Percentiles rank a stretch among this genome's conserved stretches.
These are phyloP conservation scores for Craspedostauros australis DNA, from an alignment of 108 stramenopile species.

Conservation along the genomic window DNA sequence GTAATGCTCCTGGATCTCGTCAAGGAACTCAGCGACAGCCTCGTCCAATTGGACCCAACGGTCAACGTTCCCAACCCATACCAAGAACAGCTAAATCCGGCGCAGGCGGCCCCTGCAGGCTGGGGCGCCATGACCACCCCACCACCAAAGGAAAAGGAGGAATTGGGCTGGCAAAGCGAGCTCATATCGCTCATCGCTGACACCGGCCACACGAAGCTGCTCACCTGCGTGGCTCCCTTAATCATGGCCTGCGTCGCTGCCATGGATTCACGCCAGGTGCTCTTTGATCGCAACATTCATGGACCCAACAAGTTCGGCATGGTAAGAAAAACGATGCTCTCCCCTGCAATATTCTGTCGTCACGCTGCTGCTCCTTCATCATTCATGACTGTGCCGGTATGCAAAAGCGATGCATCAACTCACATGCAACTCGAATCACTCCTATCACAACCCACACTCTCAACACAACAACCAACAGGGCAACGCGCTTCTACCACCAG, in stretches of 20 bases:
- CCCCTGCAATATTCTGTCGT: not conserved
- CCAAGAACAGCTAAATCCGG: conserved; percentile 5
- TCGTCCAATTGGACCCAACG: conserved; percentile 1
- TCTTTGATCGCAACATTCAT: conserved; percentile 53
- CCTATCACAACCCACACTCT: too few species aligned
- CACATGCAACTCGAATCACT: too few species aligned
- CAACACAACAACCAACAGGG: conserved; percentile 24
- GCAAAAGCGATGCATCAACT: not conserved
- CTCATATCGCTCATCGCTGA: conserved; percentile 41
- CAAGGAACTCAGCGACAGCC: conserved; percentile 48
- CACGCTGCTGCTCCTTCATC: not conserved
- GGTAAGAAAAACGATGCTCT: conserved; percentile 8
- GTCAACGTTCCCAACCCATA: conserved; percentile 62
- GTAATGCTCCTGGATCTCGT: conserved; percentile 57
- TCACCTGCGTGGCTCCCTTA: conserved; percentile 46
- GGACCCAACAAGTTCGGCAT: conserved; percentile 47
- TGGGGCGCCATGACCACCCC: too few species aligned
- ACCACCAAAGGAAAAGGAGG: conserved; percentile 41
- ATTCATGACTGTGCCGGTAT: too few species aligned
- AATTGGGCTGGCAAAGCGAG: conserved; percentile 57
- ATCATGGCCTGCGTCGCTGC: conserved; percentile 55
- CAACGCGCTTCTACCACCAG: conserved; percentile 53
- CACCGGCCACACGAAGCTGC: conserved; percentile 46
- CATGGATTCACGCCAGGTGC: conserved; percentile 47
- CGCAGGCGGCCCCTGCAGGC: conserved; percentile 3